A percentile compares a stretch with the other conserved stretches of the same genome.
Conservation (phyloP, 768 basidiomycete species). For the Pulveroboletus sp. region DNA sequence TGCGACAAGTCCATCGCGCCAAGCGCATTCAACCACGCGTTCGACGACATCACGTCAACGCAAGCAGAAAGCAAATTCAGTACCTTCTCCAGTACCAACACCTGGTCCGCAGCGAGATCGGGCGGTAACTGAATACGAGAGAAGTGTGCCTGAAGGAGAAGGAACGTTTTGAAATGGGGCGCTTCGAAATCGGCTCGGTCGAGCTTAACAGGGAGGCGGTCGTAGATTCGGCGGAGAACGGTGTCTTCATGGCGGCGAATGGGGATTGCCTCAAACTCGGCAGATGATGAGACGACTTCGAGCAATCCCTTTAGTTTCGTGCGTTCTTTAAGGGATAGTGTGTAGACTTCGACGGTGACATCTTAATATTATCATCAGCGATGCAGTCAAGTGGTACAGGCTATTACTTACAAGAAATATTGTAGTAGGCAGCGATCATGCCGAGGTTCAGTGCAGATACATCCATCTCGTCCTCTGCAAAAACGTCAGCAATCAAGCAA, state of each 20-base stretch:
- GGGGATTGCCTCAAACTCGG: conserved; percentile 93
- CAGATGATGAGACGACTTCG: conserved; percentile 95
- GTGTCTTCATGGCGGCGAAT: conserved; percentile 92
- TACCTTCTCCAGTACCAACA: conserved; percentile 83
- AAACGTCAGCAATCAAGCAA: background rate
- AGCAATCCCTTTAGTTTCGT: conserved; percentile 96
- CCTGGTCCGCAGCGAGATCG: conserved; percentile 91
- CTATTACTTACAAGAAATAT: conserved; percentile 73
- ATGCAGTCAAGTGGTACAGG: background rate
- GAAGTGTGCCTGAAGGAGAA: conserved; percentile 96
- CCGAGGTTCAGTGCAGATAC: conserved; percentile 89
- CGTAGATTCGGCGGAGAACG: conserved; percentile 86
- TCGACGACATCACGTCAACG: conserved; percentile 97
- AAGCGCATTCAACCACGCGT: conserved; percentile 90
- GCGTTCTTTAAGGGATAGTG: conserved; percentile 89
- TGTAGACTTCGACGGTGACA: conserved; percentile 96
- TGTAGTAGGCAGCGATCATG: conserved; percentile 98
- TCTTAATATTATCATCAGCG: conserved; percentile 43
- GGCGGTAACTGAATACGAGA: conserved; percentile 89
- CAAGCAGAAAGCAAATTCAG: conserved; percentile 90
- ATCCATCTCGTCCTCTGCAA: conserved; percentile 86
- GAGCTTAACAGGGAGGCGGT: conserved; percentile 95
- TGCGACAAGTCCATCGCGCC: conserved; percentile 98
- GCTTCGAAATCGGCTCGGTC: conserved; percentile 82
- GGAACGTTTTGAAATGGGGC: conserved; percentile 97